Evolutionary conservation across 371 early-diverging fungal species (phyloP), one percentile per base, ranked within the genome.

Genomic region (Coemansia sp.): DNA sequence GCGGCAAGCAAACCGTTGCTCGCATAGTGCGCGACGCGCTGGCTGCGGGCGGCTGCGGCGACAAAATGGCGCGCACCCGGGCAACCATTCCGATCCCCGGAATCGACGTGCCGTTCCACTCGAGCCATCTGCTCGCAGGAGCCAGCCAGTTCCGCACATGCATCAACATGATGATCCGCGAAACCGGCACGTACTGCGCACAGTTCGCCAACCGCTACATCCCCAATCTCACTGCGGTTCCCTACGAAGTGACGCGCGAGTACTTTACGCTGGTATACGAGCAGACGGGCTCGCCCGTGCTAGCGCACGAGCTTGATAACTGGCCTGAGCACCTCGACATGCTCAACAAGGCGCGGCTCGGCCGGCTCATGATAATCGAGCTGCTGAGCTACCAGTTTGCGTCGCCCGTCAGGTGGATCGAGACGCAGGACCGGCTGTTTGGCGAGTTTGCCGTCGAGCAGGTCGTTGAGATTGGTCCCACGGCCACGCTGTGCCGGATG

Each of bases 31-130:
- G 7, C 34, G 85, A 82, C 38, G 16, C 6, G 0, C 5, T 38
- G 16, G 26, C 45, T 2, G 36, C 47, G 7, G 71, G 77, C 26
- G 80, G 81, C 12, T 86, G 86, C 51, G 74, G 82, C 49, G 69
- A 89, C 59, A 75, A 75, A 47, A 88, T 90, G 34, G 88, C 85
- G 61, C 90, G 97, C 68, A 93, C 95, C 48, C 78, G 86, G 56
- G 94, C 96, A 8, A 94, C 98, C 11, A 94, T 97, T 38, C 97
- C 97, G 62, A 80, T 97, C 20, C 84, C 87, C 10, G 96, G 95
- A 69, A 93, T 97, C 61, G 98, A 97, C 72, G 95, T 97, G 63
- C 98, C 98, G 48, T 97, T 96, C 92, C 98, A 97, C 83, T 96
- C 97, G 8, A 86, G 86, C 63, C 94, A 94, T 89, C 82, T 97